phyloP scores from a whole-genome alignment of 495 filamentous ascomycete genomes.

The Apiosordaria backusii region DNA sequence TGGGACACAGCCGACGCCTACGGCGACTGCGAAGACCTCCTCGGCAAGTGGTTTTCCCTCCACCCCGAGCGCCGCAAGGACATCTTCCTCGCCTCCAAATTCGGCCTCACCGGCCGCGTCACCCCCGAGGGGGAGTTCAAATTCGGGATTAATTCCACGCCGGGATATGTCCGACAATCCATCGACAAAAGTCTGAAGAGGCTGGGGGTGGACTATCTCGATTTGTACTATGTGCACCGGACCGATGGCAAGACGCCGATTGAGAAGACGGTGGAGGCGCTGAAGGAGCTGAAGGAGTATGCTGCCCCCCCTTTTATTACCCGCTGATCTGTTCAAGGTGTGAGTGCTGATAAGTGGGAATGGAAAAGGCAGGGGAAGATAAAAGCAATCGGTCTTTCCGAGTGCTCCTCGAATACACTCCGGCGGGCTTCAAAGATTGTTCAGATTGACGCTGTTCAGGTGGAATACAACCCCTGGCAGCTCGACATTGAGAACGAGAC shows the following conservation, averaged over 20 bases:
- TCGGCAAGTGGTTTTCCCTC: constrained; percentile 61
- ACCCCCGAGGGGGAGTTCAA: constrained; percentile 42
- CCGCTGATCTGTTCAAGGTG: neutral
- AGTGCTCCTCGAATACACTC: constrained; percentile 69
- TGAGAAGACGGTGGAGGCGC: constrained; percentile 45
- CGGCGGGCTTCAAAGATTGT: constrained; percentile 63
- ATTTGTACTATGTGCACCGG: constrained; percentile 75
- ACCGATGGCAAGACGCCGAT: constrained; percentile 52
- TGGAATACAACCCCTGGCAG: constrained; percentile 69
- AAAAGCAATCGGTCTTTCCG: constrained; percentile 67
- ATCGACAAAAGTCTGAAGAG: constrained; percentile 54
- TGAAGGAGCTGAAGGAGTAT: constrained; percentile 21
- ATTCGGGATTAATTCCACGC: constrained; percentile 48
- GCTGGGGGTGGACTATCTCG: constrained; percentile 66
- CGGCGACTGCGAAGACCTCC: constrained; percentile 60
- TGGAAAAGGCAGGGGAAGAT: constrained; percentile 71
- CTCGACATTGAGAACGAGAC: constrained; percentile 54
- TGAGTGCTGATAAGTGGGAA: constrained; percentile 39
- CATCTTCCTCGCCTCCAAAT: constrained; percentile 65
- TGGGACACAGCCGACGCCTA: constrained; percentile 84
- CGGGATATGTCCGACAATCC: constrained; percentile 63
- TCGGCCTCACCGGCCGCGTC: constrained; percentile 39
- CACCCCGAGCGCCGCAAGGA: constrained; percentile 61
- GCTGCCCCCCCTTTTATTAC: neutral
- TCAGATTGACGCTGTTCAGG: constrained; percentile 71